These are phyloP conservation scores for Salix viminalis DNA, from an alignment of 345 rosid species.

Conservation along the genomic window DNA sequence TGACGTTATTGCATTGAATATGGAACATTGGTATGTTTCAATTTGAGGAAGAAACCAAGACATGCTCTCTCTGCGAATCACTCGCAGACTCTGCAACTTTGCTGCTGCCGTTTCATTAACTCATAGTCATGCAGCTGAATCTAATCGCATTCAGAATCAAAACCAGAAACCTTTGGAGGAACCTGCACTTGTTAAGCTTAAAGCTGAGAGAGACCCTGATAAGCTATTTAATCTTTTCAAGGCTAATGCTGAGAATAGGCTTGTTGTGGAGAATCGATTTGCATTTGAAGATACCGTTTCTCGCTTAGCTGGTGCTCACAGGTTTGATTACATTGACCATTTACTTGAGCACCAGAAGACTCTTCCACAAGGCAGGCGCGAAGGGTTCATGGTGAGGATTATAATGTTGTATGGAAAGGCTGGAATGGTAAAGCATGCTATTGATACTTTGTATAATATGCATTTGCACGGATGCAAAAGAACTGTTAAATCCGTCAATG, in stretches of 20 bases:
- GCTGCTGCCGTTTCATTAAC: slow-evolving; percentile 32
- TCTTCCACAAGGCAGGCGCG: slow-evolving; percentile 77
- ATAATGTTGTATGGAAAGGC: slow-evolving; percentile 78
- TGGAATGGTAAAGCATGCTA: slow-evolving; percentile 66
- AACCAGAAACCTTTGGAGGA: slow-evolving; percentile 34
- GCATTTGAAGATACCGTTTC: slow-evolving; percentile 75
- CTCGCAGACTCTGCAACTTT: slow-evolving; percentile 51
- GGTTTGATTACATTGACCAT: slow-evolving; percentile 64
- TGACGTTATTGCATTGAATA: not conserved
- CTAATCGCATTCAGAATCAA: slow-evolving; percentile 13
- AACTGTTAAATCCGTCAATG: slow-evolving; percentile 75
- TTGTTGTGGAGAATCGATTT: slow-evolving; percentile 58
- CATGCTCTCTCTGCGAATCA: slow-evolving; percentile 56
- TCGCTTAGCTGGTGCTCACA: slow-evolving; percentile 62
- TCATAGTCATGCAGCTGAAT: slow-evolving; percentile 13
- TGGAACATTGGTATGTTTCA: slow-evolving; percentile 41
- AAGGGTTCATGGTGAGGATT: slow-evolving; percentile 75
- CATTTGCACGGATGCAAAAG: slow-evolving; percentile 57
- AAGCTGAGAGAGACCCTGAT: slow-evolving; percentile 73
- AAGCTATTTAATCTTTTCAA: slow-evolving; percentile 59
- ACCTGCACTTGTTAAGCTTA: slow-evolving; percentile 70
- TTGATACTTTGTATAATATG: slow-evolving; percentile 57
- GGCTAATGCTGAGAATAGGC: slow-evolving; percentile 60
- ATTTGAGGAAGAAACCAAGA: slow-evolving; percentile 38
- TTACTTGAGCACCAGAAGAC: slow-evolving; percentile 83